Percentiles rank a stretch among this genome's conserved stretches.
These are phyloP conservation scores for Leonotis leonurus DNA, from an alignment of 257 asterid species.

Conservation along the genomic window DNA sequence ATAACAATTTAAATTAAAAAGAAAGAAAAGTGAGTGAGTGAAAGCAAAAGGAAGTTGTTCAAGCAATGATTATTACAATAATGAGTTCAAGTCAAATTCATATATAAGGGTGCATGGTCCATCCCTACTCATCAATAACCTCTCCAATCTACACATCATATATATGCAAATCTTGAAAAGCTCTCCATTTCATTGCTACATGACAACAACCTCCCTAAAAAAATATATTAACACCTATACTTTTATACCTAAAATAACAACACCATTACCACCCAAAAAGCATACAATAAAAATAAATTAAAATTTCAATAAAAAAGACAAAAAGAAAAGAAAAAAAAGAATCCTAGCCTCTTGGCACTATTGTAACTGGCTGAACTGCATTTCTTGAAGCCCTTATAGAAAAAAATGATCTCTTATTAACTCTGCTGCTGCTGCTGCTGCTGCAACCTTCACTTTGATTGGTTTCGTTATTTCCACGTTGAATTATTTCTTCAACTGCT, in stretches of 20 bases:
- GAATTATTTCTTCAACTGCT: constrained; percentile 58
- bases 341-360: constrained; percentile 23
- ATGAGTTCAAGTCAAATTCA: constrained; percentile 34
- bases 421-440: constrained; percentile 35
- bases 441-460: constrained; percentile 34
- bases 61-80: constrained; percentile 53
- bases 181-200: neutral
- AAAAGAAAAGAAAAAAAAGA: neutral
- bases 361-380: constrained; percentile 56
- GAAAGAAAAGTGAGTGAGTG: constrained; percentile 9
- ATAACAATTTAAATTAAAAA: constrained; percentile 8
- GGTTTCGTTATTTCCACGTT: constrained; percentile 19
- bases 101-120: constrained; percentile 43
- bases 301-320: neutral
- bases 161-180: constrained; percentile 11
- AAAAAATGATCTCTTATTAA: constrained; percentile 60
- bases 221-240: constrained; percentile 12
- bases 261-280: neutral
- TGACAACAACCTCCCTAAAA: constrained; percentile 7
- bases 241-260: constrained; percentile 15
- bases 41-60: constrained; percentile 21
- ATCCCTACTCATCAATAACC: constrained; percentile 16
- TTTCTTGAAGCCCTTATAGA: constrained; percentile 65
- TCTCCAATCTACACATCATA: constrained; percentile 20
- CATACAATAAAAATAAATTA: neutral